phyloP scores from a whole-genome alignment of 345 rosid genomes.

The Orychophragmus violaceus region DNA sequence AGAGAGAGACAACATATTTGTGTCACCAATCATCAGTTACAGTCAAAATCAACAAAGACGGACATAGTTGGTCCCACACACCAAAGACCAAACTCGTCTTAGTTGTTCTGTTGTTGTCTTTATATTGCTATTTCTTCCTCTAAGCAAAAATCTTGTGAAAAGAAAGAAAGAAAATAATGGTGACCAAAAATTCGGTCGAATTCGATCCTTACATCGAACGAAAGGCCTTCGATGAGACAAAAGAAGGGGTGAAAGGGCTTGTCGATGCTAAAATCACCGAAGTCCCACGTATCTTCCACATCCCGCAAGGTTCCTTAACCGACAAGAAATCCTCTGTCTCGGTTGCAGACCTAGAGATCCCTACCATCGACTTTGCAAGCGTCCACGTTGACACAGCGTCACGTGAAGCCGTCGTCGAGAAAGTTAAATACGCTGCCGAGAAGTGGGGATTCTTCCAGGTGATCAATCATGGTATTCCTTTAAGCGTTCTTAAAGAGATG shows the following conservation, averaged over 20 bases:
- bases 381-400: not conserved
- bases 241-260: constrained; percentile 33
- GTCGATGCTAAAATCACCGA: constrained; percentile 28
- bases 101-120: not conserved
- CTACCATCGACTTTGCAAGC: constrained; percentile 35
- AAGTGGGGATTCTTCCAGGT: constrained; percentile 46
- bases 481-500: constrained; percentile 22
- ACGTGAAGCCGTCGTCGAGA: constrained; percentile 20
- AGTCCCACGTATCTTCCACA: constrained; percentile 27
- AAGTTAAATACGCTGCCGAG: constrained; percentile 21
- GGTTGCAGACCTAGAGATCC: constrained; percentile 18
- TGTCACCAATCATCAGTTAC: not conserved
- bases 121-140: not conserved
- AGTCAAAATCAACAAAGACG: not conserved
- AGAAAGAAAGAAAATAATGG: not conserved
- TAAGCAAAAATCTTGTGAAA: not conserved
- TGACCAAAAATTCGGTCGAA: not conserved
- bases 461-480: constrained; percentile 40
- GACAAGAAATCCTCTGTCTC: constrained; percentile 2
- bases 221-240: constrained; percentile 26
- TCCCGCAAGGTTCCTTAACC: not conserved
- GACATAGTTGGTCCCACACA: not conserved
- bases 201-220: not conserved
- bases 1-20: not conserved
- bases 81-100: not conserved